phyloP scores from a whole-genome alignment of 1,284 basidiomycete species.

The Tilletia walkeri region DNA sequence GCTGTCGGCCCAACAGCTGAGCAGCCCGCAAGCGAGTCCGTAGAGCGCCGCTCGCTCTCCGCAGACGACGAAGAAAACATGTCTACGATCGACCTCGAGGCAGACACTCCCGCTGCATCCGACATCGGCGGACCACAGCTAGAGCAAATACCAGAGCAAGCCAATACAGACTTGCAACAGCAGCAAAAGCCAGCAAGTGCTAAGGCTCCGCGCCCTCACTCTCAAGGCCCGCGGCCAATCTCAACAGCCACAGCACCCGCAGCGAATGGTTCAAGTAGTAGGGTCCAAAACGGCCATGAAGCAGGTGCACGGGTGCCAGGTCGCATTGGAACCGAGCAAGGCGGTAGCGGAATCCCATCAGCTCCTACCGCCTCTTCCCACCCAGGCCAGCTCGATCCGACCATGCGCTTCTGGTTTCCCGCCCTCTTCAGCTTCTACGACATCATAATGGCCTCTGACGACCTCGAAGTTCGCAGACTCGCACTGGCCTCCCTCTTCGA shows the following conservation, averaged over 20 bases:
- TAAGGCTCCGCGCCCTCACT: background rate
- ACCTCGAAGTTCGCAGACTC: constrained; percentile 82
- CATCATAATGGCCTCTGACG: constrained; percentile 99
- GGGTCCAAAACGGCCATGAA: background rate
- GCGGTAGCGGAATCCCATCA: background rate
- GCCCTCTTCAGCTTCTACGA: constrained; percentile 96
- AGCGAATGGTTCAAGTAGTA: too few species aligned
- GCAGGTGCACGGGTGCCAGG: background rate
- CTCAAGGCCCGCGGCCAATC: background rate
- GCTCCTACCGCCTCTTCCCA: background rate
- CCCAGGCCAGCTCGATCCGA: constrained; percentile 30
- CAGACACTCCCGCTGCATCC: constrained; percentile 8
- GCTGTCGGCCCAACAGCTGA: background rate
- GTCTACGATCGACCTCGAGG: constrained; percentile 15
- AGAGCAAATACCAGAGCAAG: background rate
- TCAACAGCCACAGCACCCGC: background rate
- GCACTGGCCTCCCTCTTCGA: constrained; percentile 93
- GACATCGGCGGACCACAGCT: background rate
- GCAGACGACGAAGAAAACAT: constrained; percentile 11
- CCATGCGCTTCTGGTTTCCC: constrained; percentile 80
- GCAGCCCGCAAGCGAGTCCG: too few species aligned
- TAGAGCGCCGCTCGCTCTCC: background rate
- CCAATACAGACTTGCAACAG: too few species aligned
- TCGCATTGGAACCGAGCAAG: background rate
- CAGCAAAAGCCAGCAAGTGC: background rate